Conservation (phyloP, 2,329 filamentous ascomycete genomes). For the Calonectria naviculata region DNA sequence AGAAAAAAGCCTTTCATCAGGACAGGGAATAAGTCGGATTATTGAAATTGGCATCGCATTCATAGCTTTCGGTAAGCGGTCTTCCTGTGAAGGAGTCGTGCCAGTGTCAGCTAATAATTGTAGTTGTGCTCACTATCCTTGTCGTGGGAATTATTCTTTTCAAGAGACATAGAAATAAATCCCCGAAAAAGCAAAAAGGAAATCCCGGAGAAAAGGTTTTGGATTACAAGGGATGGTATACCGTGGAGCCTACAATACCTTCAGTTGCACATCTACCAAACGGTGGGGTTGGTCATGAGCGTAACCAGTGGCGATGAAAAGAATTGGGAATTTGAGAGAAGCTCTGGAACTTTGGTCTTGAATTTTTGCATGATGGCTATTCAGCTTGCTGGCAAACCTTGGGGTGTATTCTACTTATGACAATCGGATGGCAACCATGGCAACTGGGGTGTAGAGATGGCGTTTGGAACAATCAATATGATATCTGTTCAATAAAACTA, state of each 20-base stretch:
- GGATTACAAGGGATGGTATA: background rate
- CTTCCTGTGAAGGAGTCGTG: fast-evolving
- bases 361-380: no score
- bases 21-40: slow-evolving; percentile 21
- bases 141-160: background rate
- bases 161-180: background rate
- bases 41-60: slow-evolving; percentile 37
- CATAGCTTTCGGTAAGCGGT: slow-evolving; percentile 23
- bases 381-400: no score
- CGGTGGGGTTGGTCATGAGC: background rate
- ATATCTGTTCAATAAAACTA: no score
- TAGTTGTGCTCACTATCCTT: slow-evolving; percentile 5
- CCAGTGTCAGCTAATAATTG: background rate
- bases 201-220: background rate
- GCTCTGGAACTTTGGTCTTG: no score
- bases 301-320: background rate
- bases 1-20: slow-evolving; percentile 9
- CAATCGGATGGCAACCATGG: no score
- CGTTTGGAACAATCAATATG: no score
- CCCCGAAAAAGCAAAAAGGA: background rate
- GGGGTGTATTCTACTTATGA: no score
- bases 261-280: background rate
- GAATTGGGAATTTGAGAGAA: no score
- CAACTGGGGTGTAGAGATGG: no score
- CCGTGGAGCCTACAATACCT: background rate